phyloP scores from a whole-genome alignment of 768 basidiomycete species.

The Panus rudis region DNA sequence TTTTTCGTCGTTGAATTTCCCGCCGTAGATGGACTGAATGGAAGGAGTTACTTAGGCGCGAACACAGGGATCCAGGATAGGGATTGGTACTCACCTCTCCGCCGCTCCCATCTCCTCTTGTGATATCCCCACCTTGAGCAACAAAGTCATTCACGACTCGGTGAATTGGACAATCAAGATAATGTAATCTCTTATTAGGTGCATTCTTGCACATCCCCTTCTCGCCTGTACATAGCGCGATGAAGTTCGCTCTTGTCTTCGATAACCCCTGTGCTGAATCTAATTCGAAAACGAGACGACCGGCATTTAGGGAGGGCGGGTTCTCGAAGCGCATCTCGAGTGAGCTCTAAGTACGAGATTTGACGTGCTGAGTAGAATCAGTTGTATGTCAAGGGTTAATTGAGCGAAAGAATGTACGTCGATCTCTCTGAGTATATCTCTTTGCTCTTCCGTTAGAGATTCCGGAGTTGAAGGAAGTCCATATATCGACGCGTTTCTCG shows the following conservation, averaged over 20 bases:
- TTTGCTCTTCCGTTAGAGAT: constrained; percentile 36
- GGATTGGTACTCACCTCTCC: constrained; percentile 38
- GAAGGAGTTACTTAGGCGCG: neutral
- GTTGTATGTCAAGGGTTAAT: neutral
- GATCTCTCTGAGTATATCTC: constrained; percentile 32
- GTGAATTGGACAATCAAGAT: constrained; percentile 37
- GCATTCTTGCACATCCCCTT: constrained; percentile 39
- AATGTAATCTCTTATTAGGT: constrained; percentile 39
- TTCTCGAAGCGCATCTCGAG: constrained; percentile 27
- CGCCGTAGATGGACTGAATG: constrained; percentile 37
- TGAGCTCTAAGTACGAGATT: constrained; percentile 19
- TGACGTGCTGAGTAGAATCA: no score
- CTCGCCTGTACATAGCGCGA: constrained; percentile 39
- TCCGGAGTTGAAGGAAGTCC: constrained; percentile 32
- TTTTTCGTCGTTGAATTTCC: constrained; percentile 45
- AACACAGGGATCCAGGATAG: constrained; percentile 1
- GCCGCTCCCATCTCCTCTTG: constrained; percentile 44
- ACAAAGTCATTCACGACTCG: constrained; percentile 42
- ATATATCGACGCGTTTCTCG: constrained; percentile 34
- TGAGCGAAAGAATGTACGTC: constrained; percentile 20
- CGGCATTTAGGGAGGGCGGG: constrained; percentile 32
- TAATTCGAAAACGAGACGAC: constrained; percentile 36
- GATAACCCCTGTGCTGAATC: constrained; percentile 31
- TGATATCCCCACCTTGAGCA: constrained; percentile 49
- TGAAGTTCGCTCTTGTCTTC: constrained; percentile 43